Evolutionary conservation across 1,284 basidiomycete genomes (phyloP).

Genomic region (Sporisorium scitamineum): DNA sequence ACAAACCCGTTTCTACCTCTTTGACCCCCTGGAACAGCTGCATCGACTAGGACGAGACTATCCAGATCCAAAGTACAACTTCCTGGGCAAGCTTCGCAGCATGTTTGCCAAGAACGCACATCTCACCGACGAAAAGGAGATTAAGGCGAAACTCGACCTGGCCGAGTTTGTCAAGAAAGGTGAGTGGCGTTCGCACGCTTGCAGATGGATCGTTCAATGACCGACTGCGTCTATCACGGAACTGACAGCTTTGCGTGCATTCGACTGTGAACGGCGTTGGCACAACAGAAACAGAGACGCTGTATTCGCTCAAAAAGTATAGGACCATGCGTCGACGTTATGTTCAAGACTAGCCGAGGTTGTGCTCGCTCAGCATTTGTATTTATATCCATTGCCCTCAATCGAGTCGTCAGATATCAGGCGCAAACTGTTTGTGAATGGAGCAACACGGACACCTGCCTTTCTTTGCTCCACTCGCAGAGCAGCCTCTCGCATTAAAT

Average conservation of each 20-base stretch:
- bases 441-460: too few species aligned
- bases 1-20: neutral
- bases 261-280: neutral
- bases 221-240: neutral
- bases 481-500: neutral
- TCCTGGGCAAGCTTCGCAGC: slow-evolving; percentile 62
- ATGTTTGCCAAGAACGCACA: slow-evolving; percentile 61
- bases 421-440: neutral
- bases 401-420: neutral
- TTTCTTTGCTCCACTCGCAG: too few species aligned
- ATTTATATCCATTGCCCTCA: slow-evolving; percentile 17
- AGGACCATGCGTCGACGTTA: slow-evolving; percentile 61
- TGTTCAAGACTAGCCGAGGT: slow-evolving; percentile 26
- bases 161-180: slow-evolving; percentile 65
- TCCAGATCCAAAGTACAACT: slow-evolving; percentile 67
- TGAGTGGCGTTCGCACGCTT: too few species aligned
- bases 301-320: slow-evolving; percentile 68
- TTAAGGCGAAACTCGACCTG: slow-evolving; percentile 60
- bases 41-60: slow-evolving; percentile 67
- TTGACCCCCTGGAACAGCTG: slow-evolving; percentile 30
- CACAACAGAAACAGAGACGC: slow-evolving; percentile 60
- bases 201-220: too few species aligned
- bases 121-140: slow-evolving; percentile 63
- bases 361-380: slow-evolving; percentile 3
- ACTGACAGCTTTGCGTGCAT: neutral